A percentile compares a stretch with the other conserved stretches of the same genome.
phyloP scores from a whole-genome alignment of 352 stramenopile species.

The Phytophthora cactorum region DNA sequence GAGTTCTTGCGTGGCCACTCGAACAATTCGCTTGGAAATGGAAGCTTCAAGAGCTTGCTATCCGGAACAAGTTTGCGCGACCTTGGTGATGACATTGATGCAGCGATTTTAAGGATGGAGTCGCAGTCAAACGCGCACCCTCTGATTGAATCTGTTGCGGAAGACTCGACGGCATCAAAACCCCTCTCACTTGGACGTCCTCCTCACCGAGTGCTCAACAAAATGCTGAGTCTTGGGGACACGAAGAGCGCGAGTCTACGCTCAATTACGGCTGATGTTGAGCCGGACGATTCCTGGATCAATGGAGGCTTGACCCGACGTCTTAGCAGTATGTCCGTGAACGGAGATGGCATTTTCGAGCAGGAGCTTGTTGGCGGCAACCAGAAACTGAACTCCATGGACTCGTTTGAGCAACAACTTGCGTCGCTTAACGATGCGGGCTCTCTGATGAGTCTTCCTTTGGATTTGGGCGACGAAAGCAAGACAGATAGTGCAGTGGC shows the following conservation, averaged over 20 bases:
- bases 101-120: constrained; percentile 41
- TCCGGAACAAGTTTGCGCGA: constrained; percentile 41
- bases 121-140: constrained; percentile 23
- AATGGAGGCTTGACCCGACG: constrained; percentile 53
- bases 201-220: constrained; percentile 37
- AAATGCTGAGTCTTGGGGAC: constrained; percentile 67
- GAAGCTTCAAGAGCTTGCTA: constrained; percentile 46
- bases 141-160: constrained; percentile 13
- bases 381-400: constrained; percentile 40
- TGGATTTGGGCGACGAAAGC: constrained; percentile 32
- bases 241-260: constrained; percentile 59
- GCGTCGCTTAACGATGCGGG: constrained; percentile 46
- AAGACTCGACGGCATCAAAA: constrained; percentile 31
- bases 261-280: constrained; percentile 53
- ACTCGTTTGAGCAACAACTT: constrained; percentile 51
- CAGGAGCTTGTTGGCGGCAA: constrained; percentile 38
- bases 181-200: constrained; percentile 16
- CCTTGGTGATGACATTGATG: constrained; percentile 43
- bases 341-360: constrained; percentile 33
- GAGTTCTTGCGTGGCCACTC: constrained; percentile 63
- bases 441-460: constrained; percentile 38
- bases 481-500: constrained; percentile 28
- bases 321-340: constrained; percentile 58
- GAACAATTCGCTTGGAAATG: constrained; percentile 47
- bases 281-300: constrained; percentile 59